phyloP scores from a whole-genome alignment of 495 filamentous ascomycete species.

The Podospora comata region DNA sequence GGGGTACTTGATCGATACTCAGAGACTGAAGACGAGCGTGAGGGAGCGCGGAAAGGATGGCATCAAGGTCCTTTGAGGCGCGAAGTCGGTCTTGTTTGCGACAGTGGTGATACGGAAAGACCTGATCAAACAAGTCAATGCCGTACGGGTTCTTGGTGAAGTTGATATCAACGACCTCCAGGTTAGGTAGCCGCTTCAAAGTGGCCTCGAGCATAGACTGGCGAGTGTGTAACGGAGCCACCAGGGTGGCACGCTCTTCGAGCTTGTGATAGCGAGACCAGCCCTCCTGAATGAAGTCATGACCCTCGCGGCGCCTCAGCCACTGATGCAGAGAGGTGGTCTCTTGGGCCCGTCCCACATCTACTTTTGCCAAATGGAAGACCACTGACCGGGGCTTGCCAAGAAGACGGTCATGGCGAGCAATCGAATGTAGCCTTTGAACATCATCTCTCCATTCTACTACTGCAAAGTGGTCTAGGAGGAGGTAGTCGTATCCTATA shows the following conservation, averaged over 20 bases:
- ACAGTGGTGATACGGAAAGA: slow-evolving; percentile 41
- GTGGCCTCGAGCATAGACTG: slow-evolving; percentile 40
- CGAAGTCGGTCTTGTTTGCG: slow-evolving; percentile 42
- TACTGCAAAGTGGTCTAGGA: slow-evolving; percentile 40
- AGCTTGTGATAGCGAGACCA: slow-evolving; percentile 40
- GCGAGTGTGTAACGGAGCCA: slow-evolving; percentile 42
- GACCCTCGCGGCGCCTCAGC: slow-evolving; percentile 38
- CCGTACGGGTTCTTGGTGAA: slow-evolving; percentile 43
- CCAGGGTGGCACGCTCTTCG: slow-evolving; percentile 31
- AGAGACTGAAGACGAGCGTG: slow-evolving; percentile 39
- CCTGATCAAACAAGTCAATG: slow-evolving; percentile 38
- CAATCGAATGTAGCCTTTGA: slow-evolving; percentile 42
- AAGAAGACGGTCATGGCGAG: slow-evolving; percentile 42
- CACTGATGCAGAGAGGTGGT: slow-evolving; percentile 43
- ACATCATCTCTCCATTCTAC: slow-evolving; percentile 49
- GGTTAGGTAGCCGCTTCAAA: slow-evolving; percentile 43
- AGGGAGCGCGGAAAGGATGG: slow-evolving; percentile 43
- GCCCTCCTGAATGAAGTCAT: slow-evolving; percentile 37
- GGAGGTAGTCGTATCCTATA: slow-evolving; percentile 45
- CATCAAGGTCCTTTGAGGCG: slow-evolving; percentile 44
- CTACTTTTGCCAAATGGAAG: slow-evolving; percentile 45
- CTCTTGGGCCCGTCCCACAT: slow-evolving; percentile 44
- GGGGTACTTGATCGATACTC: slow-evolving; percentile 45
- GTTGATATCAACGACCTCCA: slow-evolving; percentile 42
- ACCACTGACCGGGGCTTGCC: slow-evolving; percentile 40